Percentiles rank a stretch among this genome's conserved stretches.
These are phyloP conservation scores for Sphaerobolus stellatus DNA, from an alignment of 1,284 basidiomycete genomes.

Conservation along the genomic window DNA sequence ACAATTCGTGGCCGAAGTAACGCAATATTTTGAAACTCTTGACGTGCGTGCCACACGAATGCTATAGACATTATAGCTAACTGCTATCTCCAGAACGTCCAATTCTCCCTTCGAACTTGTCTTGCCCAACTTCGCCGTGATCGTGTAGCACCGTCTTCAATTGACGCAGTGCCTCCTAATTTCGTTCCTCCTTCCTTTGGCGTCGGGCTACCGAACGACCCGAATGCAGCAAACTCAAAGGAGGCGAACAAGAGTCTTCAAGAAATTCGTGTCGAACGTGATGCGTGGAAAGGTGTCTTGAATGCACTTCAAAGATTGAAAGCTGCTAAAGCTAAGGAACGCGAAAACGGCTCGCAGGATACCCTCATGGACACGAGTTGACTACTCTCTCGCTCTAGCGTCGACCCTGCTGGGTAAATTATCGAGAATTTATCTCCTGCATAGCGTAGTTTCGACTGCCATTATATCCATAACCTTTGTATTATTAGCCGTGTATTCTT, in stretches of 20 bases:
- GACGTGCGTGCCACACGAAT: slow-evolving; percentile 51
- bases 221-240: slow-evolving; percentile 3
- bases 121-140: slow-evolving; percentile 77
- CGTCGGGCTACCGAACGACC: slow-evolving; percentile 56
- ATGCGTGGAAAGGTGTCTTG: slow-evolving; percentile 74
- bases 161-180: slow-evolving; percentile 67
- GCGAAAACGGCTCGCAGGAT: neutral
- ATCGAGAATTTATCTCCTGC: no score
- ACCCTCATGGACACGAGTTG: no score
- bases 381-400: no score
- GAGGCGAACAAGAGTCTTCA: slow-evolving; percentile 62
- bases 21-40: slow-evolving; percentile 77
- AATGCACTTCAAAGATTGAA: slow-evolving; percentile 63
- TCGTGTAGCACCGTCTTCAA: slow-evolving; percentile 78
- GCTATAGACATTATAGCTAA: neutral
- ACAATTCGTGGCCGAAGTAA: slow-evolving; percentile 78
- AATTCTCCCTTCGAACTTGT: slow-evolving; percentile 70
- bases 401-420: no score
- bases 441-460: no score
- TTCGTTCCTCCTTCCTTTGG: slow-evolving; percentile 75
- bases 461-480: no score
- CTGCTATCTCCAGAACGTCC: slow-evolving; percentile 53
- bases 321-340: slow-evolving; percentile 32
- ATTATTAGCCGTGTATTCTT: no score
- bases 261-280: slow-evolving; percentile 69